phyloP scores from a whole-genome alignment of 2,329 filamentous ascomycete species.

The Botryosphaeria dothidea region DNA sequence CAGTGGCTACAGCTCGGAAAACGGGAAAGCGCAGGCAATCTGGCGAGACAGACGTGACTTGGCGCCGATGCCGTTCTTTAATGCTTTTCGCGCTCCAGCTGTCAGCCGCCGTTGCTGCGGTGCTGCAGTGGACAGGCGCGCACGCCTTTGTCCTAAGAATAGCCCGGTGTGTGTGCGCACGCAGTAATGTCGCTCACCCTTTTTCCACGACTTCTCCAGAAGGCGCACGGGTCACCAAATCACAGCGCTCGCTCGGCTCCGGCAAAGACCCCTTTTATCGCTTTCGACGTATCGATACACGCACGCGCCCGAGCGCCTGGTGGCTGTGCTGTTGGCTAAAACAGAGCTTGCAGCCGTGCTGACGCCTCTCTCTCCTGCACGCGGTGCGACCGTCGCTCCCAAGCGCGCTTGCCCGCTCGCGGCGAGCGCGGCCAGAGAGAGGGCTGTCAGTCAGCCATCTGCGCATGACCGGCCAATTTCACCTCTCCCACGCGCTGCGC shows the following conservation, averaged over 20 bases:
- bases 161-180: neutral
- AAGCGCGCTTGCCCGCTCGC: neutral
- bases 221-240: neutral
- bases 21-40: neutral
- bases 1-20: neutral
- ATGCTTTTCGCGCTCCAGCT: neutral
- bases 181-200: neutral
- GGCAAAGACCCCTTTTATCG: neutral
- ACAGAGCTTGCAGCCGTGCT: neutral
- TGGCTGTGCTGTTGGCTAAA: neutral
- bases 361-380: neutral
- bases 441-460: neutral
- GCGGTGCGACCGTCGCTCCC: neutral
- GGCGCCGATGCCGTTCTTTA: neutral
- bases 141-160: slow-evolving; percentile 8
- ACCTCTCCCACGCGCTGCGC: neutral
- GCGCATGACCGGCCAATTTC: neutral
- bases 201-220: neutral
- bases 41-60: neutral
- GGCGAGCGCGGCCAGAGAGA: neutral
- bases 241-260: neutral
- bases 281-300: neutral
- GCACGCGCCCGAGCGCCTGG: neutral
- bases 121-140: neutral
- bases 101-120: neutral